These are phyloP conservation scores for Backusella parvicylindrica DNA, from an alignment of 192 early-diverging fungal genomes.

Conservation along the genomic window DNA sequence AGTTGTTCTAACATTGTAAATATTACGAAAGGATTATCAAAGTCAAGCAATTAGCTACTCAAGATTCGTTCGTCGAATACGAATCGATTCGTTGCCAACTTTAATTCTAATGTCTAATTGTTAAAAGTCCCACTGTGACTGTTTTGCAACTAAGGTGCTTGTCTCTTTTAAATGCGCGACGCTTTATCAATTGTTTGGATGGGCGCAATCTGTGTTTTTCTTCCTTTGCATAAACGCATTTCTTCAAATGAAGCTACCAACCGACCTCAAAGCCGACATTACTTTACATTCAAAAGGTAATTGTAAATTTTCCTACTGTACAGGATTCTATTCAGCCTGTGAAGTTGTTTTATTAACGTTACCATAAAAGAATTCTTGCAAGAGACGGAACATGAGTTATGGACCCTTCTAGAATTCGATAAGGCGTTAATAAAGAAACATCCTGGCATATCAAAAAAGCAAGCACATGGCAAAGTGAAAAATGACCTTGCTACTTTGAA, in stretches of 20 bases:
- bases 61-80: no score
- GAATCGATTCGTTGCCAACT: no score
- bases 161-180: not conserved
- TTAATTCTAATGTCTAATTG: no score
- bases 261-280: not conserved
- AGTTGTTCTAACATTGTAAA: no score
- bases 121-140: no score
- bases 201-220: not conserved
- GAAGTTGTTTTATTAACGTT: conserved; percentile 3
- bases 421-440: not conserved
- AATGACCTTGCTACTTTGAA: no score
- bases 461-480: no score
- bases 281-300: not conserved
- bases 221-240: conserved; percentile 3
- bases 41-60: no score
- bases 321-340: not conserved
- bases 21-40: no score
- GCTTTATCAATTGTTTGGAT: not conserved
- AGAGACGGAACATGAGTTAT: conserved; percentile 1
- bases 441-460: no score
- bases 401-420: not conserved
- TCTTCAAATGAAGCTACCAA: conserved; percentile 3
- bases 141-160: no score
- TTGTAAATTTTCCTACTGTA: not conserved
- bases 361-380: conserved; percentile 3